These are phyloP conservation scores for Monilinia laxa DNA, from an alignment of 2,329 filamentous ascomycete genomes.

Conservation along the genomic window DNA sequence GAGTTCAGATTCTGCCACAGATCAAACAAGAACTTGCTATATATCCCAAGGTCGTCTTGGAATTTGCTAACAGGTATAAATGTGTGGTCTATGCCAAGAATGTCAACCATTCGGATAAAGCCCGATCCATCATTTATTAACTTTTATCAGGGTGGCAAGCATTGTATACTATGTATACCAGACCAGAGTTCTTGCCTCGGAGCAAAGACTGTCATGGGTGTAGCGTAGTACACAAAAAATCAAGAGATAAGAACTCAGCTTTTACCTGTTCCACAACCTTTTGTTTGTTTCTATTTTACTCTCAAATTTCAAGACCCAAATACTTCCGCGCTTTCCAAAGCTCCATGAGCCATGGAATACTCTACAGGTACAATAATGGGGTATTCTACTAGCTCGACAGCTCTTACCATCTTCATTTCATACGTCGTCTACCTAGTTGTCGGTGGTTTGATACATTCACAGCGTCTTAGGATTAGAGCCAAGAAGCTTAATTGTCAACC, in stretches of 20 bases:
- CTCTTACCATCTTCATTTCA: background rate
- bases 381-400: background rate
- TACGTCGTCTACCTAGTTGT: slow-evolving; percentile 7
- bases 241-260: background rate
- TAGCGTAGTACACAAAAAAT: background rate
- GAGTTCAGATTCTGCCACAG: no score
- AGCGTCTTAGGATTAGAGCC: slow-evolving; percentile 30
- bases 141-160: no score
- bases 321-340: background rate
- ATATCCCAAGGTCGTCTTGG: no score
- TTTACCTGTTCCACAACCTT: background rate
- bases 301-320: no score
- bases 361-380: background rate
- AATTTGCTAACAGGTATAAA: no score
- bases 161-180: background rate
- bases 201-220: background rate
- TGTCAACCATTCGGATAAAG: no score
- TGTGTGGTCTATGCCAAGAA: no score
- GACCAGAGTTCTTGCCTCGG: background rate
- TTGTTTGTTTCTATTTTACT: background rate
- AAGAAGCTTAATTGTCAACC: slow-evolving; percentile 35
- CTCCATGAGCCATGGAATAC: background rate
- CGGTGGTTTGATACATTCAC: slow-evolving; percentile 12
- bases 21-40: no score
- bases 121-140: no score